These are phyloP conservation scores for Wickerhamomyces sp. DNA, from an alignment of 1,139 yeast genomes.

Conservation along the genomic window DNA sequence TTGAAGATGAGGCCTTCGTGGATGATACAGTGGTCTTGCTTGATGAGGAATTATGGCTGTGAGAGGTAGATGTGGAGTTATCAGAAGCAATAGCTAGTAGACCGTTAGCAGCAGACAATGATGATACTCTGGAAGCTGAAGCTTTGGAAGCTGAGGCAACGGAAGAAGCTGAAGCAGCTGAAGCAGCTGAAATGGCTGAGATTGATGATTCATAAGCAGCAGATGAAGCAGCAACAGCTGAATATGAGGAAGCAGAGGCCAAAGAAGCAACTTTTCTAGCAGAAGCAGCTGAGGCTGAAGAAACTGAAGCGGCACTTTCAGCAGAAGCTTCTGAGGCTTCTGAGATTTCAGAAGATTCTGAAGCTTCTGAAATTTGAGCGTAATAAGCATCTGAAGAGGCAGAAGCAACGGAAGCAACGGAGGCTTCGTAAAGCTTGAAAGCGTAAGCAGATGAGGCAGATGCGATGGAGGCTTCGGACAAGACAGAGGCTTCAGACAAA, in stretches of 20 bases:
- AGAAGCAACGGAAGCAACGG: conserved; percentile 4
- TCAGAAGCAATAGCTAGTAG: conserved; percentile 43
- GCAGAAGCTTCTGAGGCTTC: background rate
- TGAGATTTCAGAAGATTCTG: conserved; percentile 6
- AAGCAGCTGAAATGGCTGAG: too few species aligned
- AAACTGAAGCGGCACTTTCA: conserved; percentile 12
- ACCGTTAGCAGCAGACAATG: conserved; percentile 37
- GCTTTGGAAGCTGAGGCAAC: conserved; percentile 5
- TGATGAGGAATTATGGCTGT: conserved; percentile 15
- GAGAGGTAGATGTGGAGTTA: conserved; percentile 21
- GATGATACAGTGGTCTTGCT: conserved; percentile 14
- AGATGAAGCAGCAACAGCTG: conserved; percentile 11
- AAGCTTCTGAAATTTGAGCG: conserved; percentile 7
- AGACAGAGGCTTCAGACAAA: background rate
- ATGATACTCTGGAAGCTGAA: conserved; percentile 18
- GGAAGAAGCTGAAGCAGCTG: conserved; percentile 9
- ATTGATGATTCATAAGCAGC: too few species aligned
- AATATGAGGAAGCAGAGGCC: conserved; percentile 14
- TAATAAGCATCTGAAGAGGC: conserved; percentile 6
- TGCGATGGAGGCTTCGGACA: background rate
- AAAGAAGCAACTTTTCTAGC: conserved; percentile 10
- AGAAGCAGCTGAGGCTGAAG: conserved; percentile 1
- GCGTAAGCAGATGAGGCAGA: conserved; percentile 6
- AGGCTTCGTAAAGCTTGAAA: too few species aligned
- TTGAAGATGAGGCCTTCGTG: conserved; percentile 18